Percentiles rank a stretch among this genome's conserved stretches.
Conservation (phyloP, 2,329 filamentous ascomycete genomes). For the Diaporthe velutina region DNA sequence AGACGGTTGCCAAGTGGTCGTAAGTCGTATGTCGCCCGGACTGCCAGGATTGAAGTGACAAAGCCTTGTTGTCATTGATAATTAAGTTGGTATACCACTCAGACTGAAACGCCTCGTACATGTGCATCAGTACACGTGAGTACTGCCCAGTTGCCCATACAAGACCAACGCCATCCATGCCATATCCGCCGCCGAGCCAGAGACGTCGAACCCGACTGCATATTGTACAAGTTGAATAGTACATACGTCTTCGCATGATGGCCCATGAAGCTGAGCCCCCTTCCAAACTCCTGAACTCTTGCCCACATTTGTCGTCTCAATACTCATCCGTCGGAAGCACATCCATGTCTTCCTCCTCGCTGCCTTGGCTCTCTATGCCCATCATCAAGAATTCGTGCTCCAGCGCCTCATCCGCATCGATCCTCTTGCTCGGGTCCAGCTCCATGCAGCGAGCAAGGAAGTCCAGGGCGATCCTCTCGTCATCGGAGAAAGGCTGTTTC, state of each 20-base stretch:
- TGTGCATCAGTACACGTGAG: background rate
- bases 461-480: constrained; percentile 79
- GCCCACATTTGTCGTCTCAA: background rate
- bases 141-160: too few relatives aligned
- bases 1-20: background rate
- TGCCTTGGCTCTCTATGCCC: constrained; percentile 51
- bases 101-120: background rate
- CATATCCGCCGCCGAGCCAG: background rate
- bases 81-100: background rate
- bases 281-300: background rate
- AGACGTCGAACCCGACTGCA: background rate
- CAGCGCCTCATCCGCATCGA: constrained; percentile 81
- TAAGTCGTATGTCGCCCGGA: too few relatives aligned
- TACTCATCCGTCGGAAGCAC: constrained; percentile 48
- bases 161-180: constrained; percentile 23
- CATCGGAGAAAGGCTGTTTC: constrained; percentile 67
- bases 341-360: constrained; percentile 69
- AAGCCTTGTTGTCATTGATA: background rate
- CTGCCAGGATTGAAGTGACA: background rate
- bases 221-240: constrained; percentile 4
- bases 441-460: constrained; percentile 83
- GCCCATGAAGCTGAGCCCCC: background rate
- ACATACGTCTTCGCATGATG: background rate
- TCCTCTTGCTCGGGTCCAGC: constrained; percentile 78
- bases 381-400: constrained; percentile 76